phyloP scores from a whole-genome alignment of 257 asterid genomes.

The Craterostigma plantagineum region DNA sequence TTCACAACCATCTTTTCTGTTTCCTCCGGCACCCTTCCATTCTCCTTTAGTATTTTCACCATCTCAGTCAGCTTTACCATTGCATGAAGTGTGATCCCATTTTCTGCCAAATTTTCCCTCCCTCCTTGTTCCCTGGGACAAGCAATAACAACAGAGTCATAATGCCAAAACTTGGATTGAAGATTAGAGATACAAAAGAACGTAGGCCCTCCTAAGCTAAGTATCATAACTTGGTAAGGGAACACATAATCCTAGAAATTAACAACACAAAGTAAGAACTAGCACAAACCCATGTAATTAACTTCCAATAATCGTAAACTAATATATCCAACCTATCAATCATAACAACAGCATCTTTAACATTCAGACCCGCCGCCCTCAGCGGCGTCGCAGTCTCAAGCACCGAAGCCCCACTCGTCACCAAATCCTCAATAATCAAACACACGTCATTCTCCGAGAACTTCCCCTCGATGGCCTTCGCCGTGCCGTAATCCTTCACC shows the following conservation, averaged over 20 bases:
- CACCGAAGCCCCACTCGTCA: constrained; percentile 87
- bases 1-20: constrained; percentile 62
- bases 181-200: neutral
- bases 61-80: constrained; percentile 81
- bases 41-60: constrained; percentile 82
- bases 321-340: constrained; percentile 65
- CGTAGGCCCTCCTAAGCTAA: neutral
- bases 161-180: neutral
- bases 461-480: constrained; percentile 79
- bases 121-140: constrained; percentile 89
- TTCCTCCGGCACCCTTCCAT: constrained; percentile 81
- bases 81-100: constrained; percentile 71
- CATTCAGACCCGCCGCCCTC: constrained; percentile 63
- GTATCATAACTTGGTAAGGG: no score
- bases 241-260: neutral
- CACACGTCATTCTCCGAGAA: constrained; percentile 36
- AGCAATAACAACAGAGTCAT: constrained; percentile 9
- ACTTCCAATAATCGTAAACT: no score
- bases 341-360: constrained; percentile 87
- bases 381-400: constrained; percentile 85
- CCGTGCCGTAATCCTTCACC: constrained; percentile 84
- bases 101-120: constrained; percentile 75
- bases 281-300: constrained; percentile 3
- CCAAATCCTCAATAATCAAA: constrained; percentile 79
- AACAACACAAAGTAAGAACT: neutral